Conservation (phyloP, 2,329 filamentous ascomycete species). For the Aspergillus sclerotialis region DNA sequence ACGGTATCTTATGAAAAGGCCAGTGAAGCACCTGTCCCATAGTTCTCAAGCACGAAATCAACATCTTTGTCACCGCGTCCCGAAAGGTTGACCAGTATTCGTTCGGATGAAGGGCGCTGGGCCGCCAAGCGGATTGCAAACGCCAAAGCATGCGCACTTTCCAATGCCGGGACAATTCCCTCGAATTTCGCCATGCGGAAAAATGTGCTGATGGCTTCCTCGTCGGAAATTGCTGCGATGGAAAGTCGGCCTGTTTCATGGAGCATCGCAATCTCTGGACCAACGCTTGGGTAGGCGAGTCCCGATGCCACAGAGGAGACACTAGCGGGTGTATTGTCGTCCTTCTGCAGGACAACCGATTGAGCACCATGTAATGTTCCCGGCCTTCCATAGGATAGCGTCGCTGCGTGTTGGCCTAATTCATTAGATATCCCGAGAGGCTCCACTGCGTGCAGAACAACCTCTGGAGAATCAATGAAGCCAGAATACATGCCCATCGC, state of each 20-base stretch:
- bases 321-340: not conserved
- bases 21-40: not conserved
- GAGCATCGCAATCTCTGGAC: slow-evolving; percentile 16
- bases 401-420: slow-evolving; percentile 50
- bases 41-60: not conserved
- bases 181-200: slow-evolving; percentile 42
- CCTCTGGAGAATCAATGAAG: slow-evolving; percentile 28
- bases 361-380: not conserved
- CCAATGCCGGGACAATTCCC: slow-evolving; percentile 91
- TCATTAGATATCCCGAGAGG: slow-evolving; percentile 54
- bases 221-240: slow-evolving; percentile 10
- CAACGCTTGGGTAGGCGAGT: slow-evolving; percentile 18
- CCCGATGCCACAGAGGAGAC: slow-evolving; percentile 14
- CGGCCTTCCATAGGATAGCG: not conserved
- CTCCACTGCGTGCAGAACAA: not conserved
- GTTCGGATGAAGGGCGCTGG: slow-evolving; percentile 8
- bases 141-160: slow-evolving; percentile 83
- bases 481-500: slow-evolving; percentile 38
- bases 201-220: slow-evolving; percentile 14
- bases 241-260: slow-evolving; percentile 10
- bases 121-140: slow-evolving; percentile 70
- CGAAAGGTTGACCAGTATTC: slow-evolving; percentile 13
- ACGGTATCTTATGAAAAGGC: too few relatives aligned
- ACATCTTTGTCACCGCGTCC: slow-evolving; percentile 16
- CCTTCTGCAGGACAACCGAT: not conserved